Conservation (phyloP, 345 rosid species). For the Populus nigra region DNA sequence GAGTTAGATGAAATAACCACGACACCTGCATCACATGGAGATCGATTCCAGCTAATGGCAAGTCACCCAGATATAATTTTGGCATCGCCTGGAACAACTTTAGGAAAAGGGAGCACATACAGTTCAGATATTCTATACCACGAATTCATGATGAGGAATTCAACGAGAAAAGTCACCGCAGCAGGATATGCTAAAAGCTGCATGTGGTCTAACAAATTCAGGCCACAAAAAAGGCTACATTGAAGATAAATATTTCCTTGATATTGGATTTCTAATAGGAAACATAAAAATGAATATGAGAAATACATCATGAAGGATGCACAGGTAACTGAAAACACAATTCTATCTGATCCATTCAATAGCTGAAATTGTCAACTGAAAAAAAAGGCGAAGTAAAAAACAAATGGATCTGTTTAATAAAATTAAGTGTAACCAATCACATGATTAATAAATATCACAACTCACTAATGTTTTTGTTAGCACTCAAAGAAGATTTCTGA, state of each 20-base stretch:
- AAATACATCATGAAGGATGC: slow-evolving; percentile 19
- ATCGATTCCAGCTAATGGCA: slow-evolving; percentile 9
- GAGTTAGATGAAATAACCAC: background rate
- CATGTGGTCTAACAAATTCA: slow-evolving; percentile 3
- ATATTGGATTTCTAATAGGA: background rate
- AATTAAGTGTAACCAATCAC: slow-evolving; percentile 42
- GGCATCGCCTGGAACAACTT: background rate
- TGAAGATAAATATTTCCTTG: background rate
- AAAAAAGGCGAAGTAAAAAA: slow-evolving; percentile 18
- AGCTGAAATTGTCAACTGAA: slow-evolving; percentile 28
- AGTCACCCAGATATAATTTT: background rate
- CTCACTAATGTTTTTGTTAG: slow-evolving; percentile 49
- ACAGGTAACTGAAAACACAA: slow-evolving; percentile 25
- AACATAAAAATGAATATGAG: slow-evolving; percentile 6
- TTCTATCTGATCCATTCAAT: slow-evolving; percentile 30
- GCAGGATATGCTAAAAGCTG: slow-evolving; percentile 5
- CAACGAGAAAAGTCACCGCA: background rate
- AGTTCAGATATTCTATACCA: background rate
- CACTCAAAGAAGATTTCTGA: slow-evolving; percentile 29
- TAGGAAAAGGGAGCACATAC: slow-evolving; percentile 2
- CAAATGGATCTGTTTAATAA: slow-evolving; percentile 29
- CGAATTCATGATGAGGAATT: background rate
- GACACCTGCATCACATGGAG: slow-evolving; percentile 13
- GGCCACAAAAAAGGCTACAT: background rate
- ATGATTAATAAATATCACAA: slow-evolving; percentile 42